Conservation (phyloP, 2,329 filamentous ascomycete genomes). For the Colletotrichum cuscutae region DNA sequence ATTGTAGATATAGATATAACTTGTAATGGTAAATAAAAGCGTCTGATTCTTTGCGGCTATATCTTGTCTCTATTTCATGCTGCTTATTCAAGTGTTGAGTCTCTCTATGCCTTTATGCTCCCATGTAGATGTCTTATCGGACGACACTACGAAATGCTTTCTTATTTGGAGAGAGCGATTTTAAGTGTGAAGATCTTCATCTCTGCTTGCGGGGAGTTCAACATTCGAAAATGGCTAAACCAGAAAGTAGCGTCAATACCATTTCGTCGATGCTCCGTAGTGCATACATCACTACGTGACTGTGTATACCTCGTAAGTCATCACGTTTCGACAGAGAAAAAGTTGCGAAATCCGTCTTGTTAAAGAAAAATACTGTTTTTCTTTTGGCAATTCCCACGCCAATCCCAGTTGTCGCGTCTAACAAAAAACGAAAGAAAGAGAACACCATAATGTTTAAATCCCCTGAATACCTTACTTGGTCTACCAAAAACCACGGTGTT, state of each 20-base stretch:
- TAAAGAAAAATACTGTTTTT: too few relatives aligned
- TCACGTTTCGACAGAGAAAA: too few relatives aligned
- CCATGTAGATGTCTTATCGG: too few relatives aligned
- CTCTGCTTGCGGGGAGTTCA: neutral
- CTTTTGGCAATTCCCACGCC: too few relatives aligned
- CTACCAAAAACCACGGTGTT: neutral
- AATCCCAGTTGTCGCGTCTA: neutral
- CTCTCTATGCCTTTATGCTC: too few relatives aligned
- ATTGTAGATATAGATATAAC: constrained; percentile 32
- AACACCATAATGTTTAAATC: too few relatives aligned
- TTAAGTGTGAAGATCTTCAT: neutral
- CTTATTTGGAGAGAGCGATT: neutral
- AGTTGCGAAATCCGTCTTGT: too few relatives aligned
- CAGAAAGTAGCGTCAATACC: too few relatives aligned
- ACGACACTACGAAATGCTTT: neutral
- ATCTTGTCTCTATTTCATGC: neutral
- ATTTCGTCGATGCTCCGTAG: too few relatives aligned
- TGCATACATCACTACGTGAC: too few relatives aligned
- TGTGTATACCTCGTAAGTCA: too few relatives aligned
- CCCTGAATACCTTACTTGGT: neutral
- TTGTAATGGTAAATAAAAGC: constrained; percentile 33
- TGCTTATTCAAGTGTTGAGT: neutral
- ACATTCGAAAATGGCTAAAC: neutral
- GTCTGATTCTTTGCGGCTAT: constrained; percentile 23
- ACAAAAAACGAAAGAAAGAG: neutral